Conservation (phyloP, 2,329 filamentous ascomycete genomes). For the Mycogone perniciosa region DNA sequence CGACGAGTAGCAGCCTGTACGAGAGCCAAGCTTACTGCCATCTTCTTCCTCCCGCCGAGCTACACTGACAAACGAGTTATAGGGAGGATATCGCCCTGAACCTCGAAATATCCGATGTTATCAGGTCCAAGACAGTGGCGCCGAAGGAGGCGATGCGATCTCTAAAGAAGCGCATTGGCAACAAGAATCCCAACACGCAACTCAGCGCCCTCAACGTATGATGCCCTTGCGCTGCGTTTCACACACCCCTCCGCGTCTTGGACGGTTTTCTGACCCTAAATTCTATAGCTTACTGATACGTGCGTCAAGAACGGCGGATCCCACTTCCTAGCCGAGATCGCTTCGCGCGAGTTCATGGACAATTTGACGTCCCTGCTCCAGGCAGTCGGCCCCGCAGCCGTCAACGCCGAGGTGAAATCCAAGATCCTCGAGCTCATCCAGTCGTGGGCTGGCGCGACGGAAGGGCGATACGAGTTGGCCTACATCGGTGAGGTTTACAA, state of each 20-base stretch:
- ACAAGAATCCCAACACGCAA: constrained; percentile 97
- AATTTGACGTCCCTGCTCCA: constrained; percentile 87
- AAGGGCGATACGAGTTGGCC: constrained; percentile 71
- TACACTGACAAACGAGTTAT: not conserved
- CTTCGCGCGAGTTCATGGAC: constrained; percentile 97
- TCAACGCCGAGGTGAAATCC: constrained; percentile 77
- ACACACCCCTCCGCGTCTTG: not conserved
- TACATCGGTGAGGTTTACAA: constrained; percentile 89
- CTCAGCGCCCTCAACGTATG: constrained; percentile 84
- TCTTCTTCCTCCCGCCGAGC: constrained; percentile 12
- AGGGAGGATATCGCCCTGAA: constrained; percentile 97
- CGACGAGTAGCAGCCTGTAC: constrained; percentile 89
- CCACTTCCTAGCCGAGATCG: constrained; percentile 92
- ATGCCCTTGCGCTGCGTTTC: not conserved
- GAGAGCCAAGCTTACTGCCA: constrained; percentile 24
- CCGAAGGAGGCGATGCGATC: constrained; percentile 98
- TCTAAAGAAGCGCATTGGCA: constrained; percentile 86
- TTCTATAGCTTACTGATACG: constrained; percentile 78
- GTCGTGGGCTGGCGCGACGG: constrained; percentile 83
- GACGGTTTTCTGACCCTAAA: not conserved
- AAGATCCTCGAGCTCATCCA: constrained; percentile 95
- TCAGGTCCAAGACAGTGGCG: constrained; percentile 93
- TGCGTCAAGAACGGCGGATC: constrained; percentile 97
- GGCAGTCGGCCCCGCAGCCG: constrained; percentile 63
- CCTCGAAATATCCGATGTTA: constrained; percentile 95